Evolutionary conservation across 768 basidiomycete genomes (phyloP).

Genomic region (Russula ochroleuca): DNA sequence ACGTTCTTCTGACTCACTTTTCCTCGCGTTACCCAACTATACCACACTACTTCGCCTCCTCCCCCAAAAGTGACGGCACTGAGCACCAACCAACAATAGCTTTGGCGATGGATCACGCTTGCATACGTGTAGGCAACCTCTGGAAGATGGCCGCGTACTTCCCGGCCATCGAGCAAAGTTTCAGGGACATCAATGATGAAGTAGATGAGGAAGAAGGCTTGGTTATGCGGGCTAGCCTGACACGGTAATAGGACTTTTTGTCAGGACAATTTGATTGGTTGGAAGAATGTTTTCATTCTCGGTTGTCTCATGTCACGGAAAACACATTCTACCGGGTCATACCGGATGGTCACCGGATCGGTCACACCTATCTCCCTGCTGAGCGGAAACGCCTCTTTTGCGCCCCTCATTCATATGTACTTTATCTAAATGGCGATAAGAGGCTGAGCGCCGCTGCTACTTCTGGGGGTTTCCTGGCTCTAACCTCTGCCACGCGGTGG

Average conservation of each 20-base stretch:
- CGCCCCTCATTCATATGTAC: too few species aligned
- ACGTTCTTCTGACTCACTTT: constrained; percentile 92
- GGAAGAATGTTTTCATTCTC: too few species aligned
- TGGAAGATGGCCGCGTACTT: constrained; percentile 82
- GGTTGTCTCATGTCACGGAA: too few species aligned
- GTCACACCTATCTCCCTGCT: too few species aligned
- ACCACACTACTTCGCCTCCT: constrained; percentile 41
- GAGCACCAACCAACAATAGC: constrained; percentile 42
- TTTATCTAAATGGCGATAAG: too few species aligned
- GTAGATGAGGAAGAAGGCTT: constrained; percentile 37
- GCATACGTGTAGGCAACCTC: constrained; percentile 70
- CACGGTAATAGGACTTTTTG: background rate
- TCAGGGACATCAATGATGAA: constrained; percentile 51
- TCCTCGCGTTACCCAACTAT: constrained; percentile 91
- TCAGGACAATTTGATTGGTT: too few species aligned
- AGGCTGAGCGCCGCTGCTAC: too few species aligned
- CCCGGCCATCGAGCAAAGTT: constrained; percentile 61
- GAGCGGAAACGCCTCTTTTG: too few species aligned
- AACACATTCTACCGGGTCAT: too few species aligned
- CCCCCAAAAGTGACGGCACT: constrained; percentile 20
- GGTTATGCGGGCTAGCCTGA: constrained; percentile 24
- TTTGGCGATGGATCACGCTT: constrained; percentile 77
- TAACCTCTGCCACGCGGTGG: too few species aligned
- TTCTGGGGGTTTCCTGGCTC: too few species aligned
- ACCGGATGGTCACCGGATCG: too few species aligned